Evolutionary conservation across 2,329 filamentous ascomycete genomes (phyloP).

Genomic region (Aspergillus persii): DNA sequence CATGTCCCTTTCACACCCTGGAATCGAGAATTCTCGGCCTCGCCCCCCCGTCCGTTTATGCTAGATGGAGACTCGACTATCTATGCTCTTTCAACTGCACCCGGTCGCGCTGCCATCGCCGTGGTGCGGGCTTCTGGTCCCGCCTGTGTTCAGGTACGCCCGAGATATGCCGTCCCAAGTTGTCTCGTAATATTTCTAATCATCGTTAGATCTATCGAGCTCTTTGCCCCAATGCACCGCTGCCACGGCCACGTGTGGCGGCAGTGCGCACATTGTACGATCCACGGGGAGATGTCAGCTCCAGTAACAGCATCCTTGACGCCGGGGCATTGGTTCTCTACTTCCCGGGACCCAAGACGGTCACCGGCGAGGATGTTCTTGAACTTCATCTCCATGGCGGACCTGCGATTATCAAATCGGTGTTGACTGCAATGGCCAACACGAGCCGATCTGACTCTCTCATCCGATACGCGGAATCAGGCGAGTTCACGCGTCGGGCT

Average conservation of each 20-base stretch:
- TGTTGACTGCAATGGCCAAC: conserved; percentile 70
- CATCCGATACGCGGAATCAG: conserved; percentile 87
- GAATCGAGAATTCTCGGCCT: conserved; percentile 25
- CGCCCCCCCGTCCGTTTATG: conserved; percentile 13
- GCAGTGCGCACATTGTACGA: conserved; percentile 72
- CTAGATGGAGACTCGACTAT: conserved; percentile 60
- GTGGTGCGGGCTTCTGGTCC: conserved; percentile 84
- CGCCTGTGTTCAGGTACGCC: conserved; percentile 63
- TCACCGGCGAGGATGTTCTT: conserved; percentile 88
- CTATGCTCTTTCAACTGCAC: conserved; percentile 84
- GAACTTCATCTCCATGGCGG: conserved; percentile 96
- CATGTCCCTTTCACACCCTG: conserved; percentile 6
- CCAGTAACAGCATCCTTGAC: conserved; percentile 59
- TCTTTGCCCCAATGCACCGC: conserved; percentile 56
- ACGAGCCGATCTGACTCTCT: conserved; percentile 22
- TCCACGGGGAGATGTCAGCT: conserved; percentile 42
- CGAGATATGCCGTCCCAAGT: not conserved
- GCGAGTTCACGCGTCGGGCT: conserved; percentile 90
- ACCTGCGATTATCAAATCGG: conserved; percentile 80
- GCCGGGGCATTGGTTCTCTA: conserved; percentile 76
- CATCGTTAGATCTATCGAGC: conserved; percentile 59
- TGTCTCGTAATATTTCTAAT: not conserved
- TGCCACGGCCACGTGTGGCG: conserved; percentile 63
- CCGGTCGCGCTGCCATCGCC: conserved; percentile 84
- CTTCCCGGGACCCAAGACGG: conserved; percentile 77